phyloP scores from a whole-genome alignment of 495 filamentous ascomycete genomes.

The Trichoderma parareesei region DNA sequence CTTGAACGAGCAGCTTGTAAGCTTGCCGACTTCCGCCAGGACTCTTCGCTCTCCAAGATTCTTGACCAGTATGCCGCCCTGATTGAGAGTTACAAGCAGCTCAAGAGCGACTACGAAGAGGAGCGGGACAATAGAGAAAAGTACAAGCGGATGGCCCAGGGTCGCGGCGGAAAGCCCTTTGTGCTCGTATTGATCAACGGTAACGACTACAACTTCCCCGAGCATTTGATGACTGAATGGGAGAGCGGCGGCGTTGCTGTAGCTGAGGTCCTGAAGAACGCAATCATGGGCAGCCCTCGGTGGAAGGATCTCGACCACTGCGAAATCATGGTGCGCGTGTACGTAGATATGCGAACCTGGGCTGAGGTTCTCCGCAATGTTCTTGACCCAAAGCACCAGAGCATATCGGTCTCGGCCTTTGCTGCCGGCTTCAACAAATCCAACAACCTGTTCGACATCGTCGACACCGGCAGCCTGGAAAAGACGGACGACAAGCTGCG shows the following conservation, averaged over 20 bases:
- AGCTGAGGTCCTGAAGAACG: too few species aligned
- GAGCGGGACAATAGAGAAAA: constrained; percentile 45
- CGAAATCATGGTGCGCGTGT: too few species aligned
- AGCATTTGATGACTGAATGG: too few species aligned
- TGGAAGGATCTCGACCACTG: too few species aligned
- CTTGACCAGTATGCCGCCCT: constrained; percentile 34
- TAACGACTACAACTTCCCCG: too few species aligned
- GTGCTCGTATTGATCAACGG: constrained; percentile 54
- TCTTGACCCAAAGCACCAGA: too few species aligned
- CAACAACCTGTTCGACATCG: constrained; percentile 51
- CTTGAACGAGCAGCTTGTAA: constrained; percentile 4
- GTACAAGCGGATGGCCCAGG: constrained; percentile 45
- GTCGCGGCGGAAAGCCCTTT: constrained; percentile 51
- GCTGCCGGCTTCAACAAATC: constrained; percentile 52
- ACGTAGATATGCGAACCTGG: too few species aligned
- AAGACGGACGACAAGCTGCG: constrained; percentile 51
- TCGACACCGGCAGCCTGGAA: constrained; percentile 54
- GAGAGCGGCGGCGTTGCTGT: too few species aligned
- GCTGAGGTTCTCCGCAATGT: too few species aligned
- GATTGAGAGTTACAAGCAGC: constrained; percentile 40
- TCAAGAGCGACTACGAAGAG: constrained; percentile 51
- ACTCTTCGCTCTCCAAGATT: constrained; percentile 24
- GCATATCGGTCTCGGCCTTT: constrained; percentile 41
- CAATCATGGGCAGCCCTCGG: too few species aligned
- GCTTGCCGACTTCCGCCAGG: background rate